Conservation (phyloP, 257 asterid species). For the Scutellaria minor region DNA sequence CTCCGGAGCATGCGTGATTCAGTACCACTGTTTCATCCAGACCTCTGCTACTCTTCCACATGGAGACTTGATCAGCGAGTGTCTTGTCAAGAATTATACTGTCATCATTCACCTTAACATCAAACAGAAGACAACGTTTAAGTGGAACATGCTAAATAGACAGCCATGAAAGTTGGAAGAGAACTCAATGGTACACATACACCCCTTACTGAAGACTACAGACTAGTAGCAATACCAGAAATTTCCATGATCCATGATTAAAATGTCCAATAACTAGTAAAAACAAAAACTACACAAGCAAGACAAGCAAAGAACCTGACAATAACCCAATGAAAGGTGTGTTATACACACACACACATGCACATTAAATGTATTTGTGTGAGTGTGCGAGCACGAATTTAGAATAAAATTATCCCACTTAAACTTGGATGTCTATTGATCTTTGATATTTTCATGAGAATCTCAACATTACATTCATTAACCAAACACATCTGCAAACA, state of each 20-base stretch:
- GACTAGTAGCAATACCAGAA: background rate
- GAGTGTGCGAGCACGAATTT: background rate
- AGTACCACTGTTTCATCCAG: conserved; percentile 66
- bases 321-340: conserved; percentile 5
- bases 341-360: background rate
- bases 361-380: too few species aligned
- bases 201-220: background rate
- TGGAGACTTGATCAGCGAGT: conserved; percentile 94
- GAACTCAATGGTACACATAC: background rate
- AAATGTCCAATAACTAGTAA: background rate
- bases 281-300: background rate
- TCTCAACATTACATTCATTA: conserved; percentile 3
- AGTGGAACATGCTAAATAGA: background rate
- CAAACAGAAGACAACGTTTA: background rate
- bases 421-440: background rate
- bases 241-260: background rate
- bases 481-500: conserved; percentile 18
- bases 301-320: conserved; percentile 12
- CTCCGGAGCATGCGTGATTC: conserved; percentile 92
- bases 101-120: conserved; percentile 83
- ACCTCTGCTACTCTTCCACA: conserved; percentile 93
- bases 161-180: conserved; percentile 16
- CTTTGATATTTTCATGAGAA: background rate
- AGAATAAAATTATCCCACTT: conserved; percentile 1
- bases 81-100: conserved; percentile 87